Evolutionary conservation across 768 basidiomycete species (phyloP).

Genomic region (Agaricus blazei): DNA sequence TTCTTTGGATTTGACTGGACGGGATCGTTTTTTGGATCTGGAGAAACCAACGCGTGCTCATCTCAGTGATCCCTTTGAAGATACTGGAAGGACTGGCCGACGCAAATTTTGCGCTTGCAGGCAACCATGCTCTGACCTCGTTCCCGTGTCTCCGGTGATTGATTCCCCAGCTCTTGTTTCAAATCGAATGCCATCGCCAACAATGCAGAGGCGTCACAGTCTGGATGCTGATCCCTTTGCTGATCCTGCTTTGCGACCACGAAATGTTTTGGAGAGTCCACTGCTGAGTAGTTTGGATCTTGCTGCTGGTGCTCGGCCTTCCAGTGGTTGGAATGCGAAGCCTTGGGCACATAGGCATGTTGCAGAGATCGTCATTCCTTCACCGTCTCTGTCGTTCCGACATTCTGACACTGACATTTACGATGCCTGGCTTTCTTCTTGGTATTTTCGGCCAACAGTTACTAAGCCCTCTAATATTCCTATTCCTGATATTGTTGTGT

Average conservation of each 20-base stretch:
- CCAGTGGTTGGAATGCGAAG: background rate
- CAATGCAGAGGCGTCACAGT: background rate
- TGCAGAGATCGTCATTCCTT: background rate
- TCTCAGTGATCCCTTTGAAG: background rate
- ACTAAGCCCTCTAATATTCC: background rate
- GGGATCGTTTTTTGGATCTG: background rate
- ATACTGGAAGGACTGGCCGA: background rate
- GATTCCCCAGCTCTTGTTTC: background rate
- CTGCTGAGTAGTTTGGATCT: background rate
- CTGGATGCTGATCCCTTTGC: background rate
- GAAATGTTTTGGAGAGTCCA: background rate
- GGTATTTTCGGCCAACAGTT: constrained; percentile 2
- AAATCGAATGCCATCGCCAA: background rate
- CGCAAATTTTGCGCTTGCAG: constrained; percentile 6
- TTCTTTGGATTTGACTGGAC: background rate
- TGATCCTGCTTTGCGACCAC: background rate
- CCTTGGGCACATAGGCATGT: background rate
- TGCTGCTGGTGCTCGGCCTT: background rate
- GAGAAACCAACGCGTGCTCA: background rate
- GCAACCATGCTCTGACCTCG: constrained; percentile 2
- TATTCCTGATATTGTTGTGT: background rate
- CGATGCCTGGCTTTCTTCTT: constrained; percentile 9
- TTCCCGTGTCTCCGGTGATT: background rate
- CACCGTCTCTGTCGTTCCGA: background rate
- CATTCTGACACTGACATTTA: constrained; percentile 5